A percentile compares a stretch with the other conserved stretches of the same genome.
Conservation (phyloP, 495 filamentous ascomycete species). For the Hyphodiscus hymeniophilus region DNA sequence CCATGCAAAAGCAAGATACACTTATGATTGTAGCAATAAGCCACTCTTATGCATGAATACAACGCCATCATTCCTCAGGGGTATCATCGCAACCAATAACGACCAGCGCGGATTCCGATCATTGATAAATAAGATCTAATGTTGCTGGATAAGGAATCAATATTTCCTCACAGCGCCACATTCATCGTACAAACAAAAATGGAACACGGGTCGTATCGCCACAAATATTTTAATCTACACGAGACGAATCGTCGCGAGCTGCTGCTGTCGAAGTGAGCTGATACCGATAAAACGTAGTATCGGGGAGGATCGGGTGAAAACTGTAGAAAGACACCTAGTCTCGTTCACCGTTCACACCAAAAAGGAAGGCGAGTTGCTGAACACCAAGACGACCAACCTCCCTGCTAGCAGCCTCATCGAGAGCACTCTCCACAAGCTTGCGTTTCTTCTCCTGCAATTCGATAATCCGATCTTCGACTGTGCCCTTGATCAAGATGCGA, state of each 20-base stretch:
- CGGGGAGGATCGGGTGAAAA: no score
- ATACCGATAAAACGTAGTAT: no score
- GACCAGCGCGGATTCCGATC: neutral
- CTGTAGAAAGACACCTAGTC: no score
- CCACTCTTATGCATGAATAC: no score
- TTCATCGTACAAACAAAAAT: no score
- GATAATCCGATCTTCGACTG: slow-evolving; percentile 87
- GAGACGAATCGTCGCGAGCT: no score
- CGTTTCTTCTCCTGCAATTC: slow-evolving; percentile 80
- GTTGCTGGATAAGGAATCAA: no score
- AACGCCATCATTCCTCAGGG: neutral
- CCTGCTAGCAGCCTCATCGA: slow-evolving; percentile 57
- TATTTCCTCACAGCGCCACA: no score
- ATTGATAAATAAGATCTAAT: neutral
- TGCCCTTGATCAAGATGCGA: slow-evolving; percentile 65
- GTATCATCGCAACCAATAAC: neutral
- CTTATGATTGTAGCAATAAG: neutral
- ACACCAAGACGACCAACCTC: slow-evolving; percentile 18
- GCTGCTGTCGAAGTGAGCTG: no score
- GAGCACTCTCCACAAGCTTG: slow-evolving; percentile 65
- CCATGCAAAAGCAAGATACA: no score
- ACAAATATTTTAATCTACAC: no score
- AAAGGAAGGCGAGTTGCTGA: slow-evolving; percentile 19
- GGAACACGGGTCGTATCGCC: no score
- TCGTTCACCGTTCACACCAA: slow-evolving; percentile 11